Conservation (phyloP, 805 yeast genomes). For the Komagataella kurtzmanii region DNA sequence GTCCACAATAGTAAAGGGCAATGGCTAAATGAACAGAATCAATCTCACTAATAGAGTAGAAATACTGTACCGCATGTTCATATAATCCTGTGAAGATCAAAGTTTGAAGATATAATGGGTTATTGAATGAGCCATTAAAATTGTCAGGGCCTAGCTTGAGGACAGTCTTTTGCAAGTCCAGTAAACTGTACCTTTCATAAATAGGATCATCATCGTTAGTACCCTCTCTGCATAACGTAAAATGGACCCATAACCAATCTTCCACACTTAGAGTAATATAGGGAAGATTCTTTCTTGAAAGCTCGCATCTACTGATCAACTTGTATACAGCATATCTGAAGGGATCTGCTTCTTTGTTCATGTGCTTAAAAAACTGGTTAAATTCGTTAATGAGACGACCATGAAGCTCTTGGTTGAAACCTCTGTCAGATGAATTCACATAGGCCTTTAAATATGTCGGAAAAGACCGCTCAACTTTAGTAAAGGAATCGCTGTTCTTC, state of each 20-base stretch:
- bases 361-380: slow-evolving; percentile 63
- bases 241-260: slow-evolving; percentile 95
- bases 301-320: slow-evolving; percentile 80
- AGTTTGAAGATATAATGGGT: slow-evolving; percentile 63
- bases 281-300: slow-evolving; percentile 54
- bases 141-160: slow-evolving; percentile 59
- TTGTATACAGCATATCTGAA: slow-evolving; percentile 84
- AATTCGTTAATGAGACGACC: slow-evolving; percentile 69
- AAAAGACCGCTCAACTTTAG: slow-evolving; percentile 76
- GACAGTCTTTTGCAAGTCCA: slow-evolving; percentile 62
- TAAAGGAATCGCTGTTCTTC: slow-evolving; percentile 57
- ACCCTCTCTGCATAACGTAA: slow-evolving; percentile 58
- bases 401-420: slow-evolving; percentile 51
- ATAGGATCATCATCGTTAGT: slow-evolving; percentile 30
- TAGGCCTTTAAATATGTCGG: slow-evolving; percentile 67
- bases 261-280: slow-evolving; percentile 67
- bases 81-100: slow-evolving; percentile 67
- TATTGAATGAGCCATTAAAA: slow-evolving; percentile 51
- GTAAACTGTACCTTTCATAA: slow-evolving; percentile 59
- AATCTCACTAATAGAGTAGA: slow-evolving; percentile 52
- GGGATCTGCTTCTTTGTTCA: slow-evolving; percentile 66
- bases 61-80: slow-evolving; percentile 63
- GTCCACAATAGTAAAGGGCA: slow-evolving; percentile 60
- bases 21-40: slow-evolving; percentile 88
- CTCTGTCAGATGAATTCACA: slow-evolving; percentile 36